Evolutionary conservation across 2,329 filamentous ascomycete genomes (phyloP).

Genomic region (Epichloe elymi): DNA sequence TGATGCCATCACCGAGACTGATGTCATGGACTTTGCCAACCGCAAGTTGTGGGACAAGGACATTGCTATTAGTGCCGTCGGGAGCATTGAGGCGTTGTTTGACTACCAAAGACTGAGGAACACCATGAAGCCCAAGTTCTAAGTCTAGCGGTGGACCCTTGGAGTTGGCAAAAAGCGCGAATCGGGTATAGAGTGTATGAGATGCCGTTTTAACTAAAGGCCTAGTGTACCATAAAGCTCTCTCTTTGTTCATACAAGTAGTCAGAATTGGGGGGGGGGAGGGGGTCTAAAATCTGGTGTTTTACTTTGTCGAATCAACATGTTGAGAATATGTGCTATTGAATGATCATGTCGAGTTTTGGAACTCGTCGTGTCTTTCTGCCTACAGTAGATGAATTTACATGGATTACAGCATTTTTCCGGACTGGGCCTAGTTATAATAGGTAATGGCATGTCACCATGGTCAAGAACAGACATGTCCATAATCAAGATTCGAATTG

Average conservation of each 20-base stretch:
- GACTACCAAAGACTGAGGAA: conserved; percentile 69
- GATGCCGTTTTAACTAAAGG: conserved; percentile 33
- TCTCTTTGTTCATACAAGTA: conserved; percentile 22
- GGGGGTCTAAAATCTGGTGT: conserved; percentile 4
- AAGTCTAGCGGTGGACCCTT: conserved; percentile 18
- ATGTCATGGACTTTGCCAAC: conserved; percentile 93
- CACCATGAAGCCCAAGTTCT: conserved; percentile 77
- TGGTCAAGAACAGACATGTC: background rate
- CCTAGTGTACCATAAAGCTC: conserved; percentile 42
- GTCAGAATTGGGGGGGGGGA: conserved; percentile 11
- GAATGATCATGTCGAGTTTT: background rate
- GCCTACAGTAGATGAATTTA: background rate
- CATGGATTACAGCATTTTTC: too few relatives aligned
- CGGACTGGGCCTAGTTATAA: background rate
- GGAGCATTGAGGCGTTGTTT: conserved; percentile 74
- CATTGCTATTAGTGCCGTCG: conserved; percentile 84
- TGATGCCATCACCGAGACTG: conserved; percentile 80
- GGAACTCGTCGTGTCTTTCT: background rate
- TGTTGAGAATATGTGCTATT: background rate
- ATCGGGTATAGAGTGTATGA: conserved; percentile 43
- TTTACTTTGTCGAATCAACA: conserved; percentile 6
- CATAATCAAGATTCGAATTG: background rate
- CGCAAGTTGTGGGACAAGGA: conserved; percentile 97
- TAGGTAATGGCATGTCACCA: background rate
- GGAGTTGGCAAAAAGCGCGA: conserved; percentile 23